Conservation (phyloP, 2,329 filamentous ascomycete species). For the Emergomyces africanus region DNA sequence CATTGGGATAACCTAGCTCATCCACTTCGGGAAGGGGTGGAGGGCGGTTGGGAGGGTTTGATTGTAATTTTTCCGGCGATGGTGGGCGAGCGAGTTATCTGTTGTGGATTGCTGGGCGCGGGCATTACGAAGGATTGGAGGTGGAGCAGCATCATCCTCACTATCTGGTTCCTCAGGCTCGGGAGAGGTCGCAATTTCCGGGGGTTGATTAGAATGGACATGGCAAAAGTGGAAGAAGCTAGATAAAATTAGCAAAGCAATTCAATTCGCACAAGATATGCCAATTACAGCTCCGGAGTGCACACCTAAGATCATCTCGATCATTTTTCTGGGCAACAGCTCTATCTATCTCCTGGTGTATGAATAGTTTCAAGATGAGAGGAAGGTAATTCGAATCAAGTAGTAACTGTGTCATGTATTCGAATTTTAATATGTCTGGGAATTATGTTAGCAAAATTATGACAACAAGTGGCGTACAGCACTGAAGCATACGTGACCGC, state of each 20-base stretch:
- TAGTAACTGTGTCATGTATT: constrained; percentile 86
- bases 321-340: constrained; percentile 78
- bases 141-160: constrained; percentile 67
- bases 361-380: constrained; percentile 82
- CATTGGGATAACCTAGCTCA: constrained; percentile 69
- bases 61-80: constrained; percentile 13
- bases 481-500: constrained; percentile 59
- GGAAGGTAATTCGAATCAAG: constrained; percentile 93
- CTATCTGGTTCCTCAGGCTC: constrained; percentile 20
- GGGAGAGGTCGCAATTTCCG: constrained; percentile 22
- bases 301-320: constrained; percentile 64
- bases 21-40: constrained; percentile 49
- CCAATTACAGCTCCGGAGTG: not conserved
- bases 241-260: constrained; percentile 4
- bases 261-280: not conserved
- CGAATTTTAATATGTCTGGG: constrained; percentile 81
- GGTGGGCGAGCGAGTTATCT: constrained; percentile 14
- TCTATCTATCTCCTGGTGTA: constrained; percentile 85
- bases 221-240: constrained; percentile 92
- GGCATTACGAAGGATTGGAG: constrained; percentile 59
- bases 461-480: not conserved
- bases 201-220: constrained; percentile 49
- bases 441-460: constrained; percentile 2
- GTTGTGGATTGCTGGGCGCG: constrained; percentile 27
- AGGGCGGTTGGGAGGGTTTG: constrained; percentile 7